Percentiles rank a stretch among this genome's conserved stretches.
phyloP scores from a whole-genome alignment of 2,329 filamentous ascomycete species.

The Colletotrichum orchidophilum region DNA sequence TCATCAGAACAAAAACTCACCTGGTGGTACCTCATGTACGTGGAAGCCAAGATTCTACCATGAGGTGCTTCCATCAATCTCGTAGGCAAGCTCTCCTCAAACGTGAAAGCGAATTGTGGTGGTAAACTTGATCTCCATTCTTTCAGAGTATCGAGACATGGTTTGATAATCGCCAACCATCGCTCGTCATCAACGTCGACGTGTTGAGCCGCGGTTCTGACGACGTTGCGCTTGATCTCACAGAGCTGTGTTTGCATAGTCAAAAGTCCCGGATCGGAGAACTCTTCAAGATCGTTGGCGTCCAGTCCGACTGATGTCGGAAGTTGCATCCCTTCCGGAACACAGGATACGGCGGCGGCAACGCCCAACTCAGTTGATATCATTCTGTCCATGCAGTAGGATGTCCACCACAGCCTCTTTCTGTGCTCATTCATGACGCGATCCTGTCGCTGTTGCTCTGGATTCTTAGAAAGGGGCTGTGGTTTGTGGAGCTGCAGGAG shows the following conservation, averaged over 20 bases:
- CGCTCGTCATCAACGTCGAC: slow-evolving; percentile 2
- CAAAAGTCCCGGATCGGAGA: slow-evolving; percentile 27
- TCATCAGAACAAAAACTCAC: background rate
- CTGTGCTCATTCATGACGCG: slow-evolving; percentile 22
- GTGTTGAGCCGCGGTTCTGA: slow-evolving; percentile 17
- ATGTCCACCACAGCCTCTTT: slow-evolving; percentile 32
- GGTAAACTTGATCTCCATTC: slow-evolving; percentile 21
- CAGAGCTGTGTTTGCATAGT: slow-evolving; percentile 13
- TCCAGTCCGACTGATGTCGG: background rate
- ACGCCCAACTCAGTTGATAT: slow-evolving; percentile 27
- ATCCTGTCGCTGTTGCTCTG: background rate
- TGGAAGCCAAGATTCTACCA: slow-evolving; percentile 9
- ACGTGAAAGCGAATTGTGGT: background rate
- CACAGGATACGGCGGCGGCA: background rate
- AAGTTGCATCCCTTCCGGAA: slow-evolving; percentile 7
- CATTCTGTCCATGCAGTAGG: slow-evolving; percentile 33
- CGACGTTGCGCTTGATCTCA: slow-evolving; percentile 24
- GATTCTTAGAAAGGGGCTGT: background rate
- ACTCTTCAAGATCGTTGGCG: slow-evolving; percentile 1
- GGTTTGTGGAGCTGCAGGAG: slow-evolving; percentile 25
- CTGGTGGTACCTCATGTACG: slow-evolving; percentile 33
- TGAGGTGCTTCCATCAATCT: slow-evolving; percentile 8
- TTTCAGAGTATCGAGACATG: slow-evolving; percentile 16
- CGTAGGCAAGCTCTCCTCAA: slow-evolving; percentile 20
- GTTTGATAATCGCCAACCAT: background rate